Evolutionary conservation across 768 basidiomycete species (phyloP), one percentile per base, ranked within the genome.

Genomic region (Lactarius hengduanensis): DNA sequence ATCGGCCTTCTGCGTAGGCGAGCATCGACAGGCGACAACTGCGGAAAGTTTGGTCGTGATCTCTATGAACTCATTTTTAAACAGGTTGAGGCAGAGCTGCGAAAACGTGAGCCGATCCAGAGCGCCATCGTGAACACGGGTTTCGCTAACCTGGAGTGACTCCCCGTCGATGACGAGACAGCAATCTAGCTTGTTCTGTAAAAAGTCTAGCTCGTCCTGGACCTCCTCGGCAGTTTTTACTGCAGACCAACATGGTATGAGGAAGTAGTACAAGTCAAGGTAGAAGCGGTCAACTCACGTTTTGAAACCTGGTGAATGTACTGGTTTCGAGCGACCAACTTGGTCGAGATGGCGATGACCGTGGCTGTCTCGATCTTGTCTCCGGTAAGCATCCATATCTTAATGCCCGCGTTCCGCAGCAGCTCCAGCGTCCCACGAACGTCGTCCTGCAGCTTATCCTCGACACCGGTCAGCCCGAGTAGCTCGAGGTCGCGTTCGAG

Each of bases 331-430:
- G 93, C 90, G 9, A 98, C 97, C 59, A 98, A 80, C 75, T 98
- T 98, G 8, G 93, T 97, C 43, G 95, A 97, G 69, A 98, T 94
- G 5, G 96, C 96, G 73, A 99, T 99, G 77, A 95, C 96, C 43
- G 96, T 89, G 5, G 97, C 97, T 3, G 97, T 99, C 80, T 99
- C 97, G 59, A 98, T 94, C 80, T 98, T 99, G 77, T 99, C 97
- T 1, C 97, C 96, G 0, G 97, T 99, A 72, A 98, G 81, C 97
- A 98, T 98, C 97, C 97, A 99, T 65, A 99, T 98, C 83, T 92
- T 97, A 77, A 99, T 88, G 4, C 96, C 96, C 0, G 96, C 97
- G 75, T 98, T 98, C 70, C 96, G 80, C 69, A 99, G 76, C 61
- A 98, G 74, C 77, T 98, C 97, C 65, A 99, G 78, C 2, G 97